Base-by-base conservation (phyloP, 1,139 yeast genomes). In the Pichia sp. region DNA sequence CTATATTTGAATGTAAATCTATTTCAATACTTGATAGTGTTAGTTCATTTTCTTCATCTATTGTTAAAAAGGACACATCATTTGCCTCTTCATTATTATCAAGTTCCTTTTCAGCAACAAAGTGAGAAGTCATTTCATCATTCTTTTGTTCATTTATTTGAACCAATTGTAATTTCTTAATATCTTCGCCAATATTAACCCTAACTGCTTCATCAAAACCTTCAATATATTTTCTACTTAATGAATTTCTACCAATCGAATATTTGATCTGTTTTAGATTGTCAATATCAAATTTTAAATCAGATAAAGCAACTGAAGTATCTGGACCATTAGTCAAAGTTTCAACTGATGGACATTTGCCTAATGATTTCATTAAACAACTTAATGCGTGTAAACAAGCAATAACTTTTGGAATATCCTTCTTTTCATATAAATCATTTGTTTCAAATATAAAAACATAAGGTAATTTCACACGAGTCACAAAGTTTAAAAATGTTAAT, bases 311-410 rank as follows among this genome's bases (percentile, higher is more conserved):
- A 8, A 35, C 9, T 5, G 46, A 37, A 3, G 39, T 37, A n/a
- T 33, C 37, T 26, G 48, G 48, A 30, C 47, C 44, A 23, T 42
- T 42, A 25, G 74, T 73, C 7, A 81, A 59, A 50, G 78, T 76
- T 32, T 74, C 75, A 55, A 92, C 76, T 9, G 71, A 66, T 0
- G 94, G 90, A 23, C 82, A 80, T 61, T 68, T 66, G 7, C 51
- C 48, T 69, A 69, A 68, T 58, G 63, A 58, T 39, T 78, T 77
- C 55, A 82, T 72, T 66, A 80, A 80, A 63, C 76, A 86, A 38
- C 92, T 82, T 56, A 92, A 69, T 1, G 97, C 96, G 66, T 92
- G 97, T 36, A 92, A 69, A 57, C 97, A 89, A 62, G 89, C 90
- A 64, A 94, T 85, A 24, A 94, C 97, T 59, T 87, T 90, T 23